Percentiles rank a stretch among this genome's conserved stretches.
Conservation (phyloP, 805 yeast genomes). For the Kodamaea kaohsiungensis region DNA sequence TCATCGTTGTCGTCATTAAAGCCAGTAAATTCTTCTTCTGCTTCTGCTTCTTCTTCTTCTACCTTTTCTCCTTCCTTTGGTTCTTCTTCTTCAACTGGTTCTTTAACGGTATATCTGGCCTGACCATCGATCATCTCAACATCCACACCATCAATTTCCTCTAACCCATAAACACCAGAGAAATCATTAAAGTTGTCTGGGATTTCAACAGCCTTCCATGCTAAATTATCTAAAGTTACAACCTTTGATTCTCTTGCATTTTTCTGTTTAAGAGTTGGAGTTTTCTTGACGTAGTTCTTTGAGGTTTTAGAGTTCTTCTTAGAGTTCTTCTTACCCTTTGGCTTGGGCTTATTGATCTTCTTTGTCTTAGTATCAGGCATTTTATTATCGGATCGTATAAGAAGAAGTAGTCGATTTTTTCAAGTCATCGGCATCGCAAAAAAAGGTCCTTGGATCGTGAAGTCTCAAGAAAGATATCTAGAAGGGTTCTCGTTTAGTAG, state of each 20-base stretch:
- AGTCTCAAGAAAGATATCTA: not conserved
- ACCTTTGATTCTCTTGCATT: slow-evolving; percentile 34
- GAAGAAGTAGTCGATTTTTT: not conserved
- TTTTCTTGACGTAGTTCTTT: slow-evolving; percentile 11
- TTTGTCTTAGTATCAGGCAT: not conserved
- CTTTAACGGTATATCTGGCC: slow-evolving; percentile 51
- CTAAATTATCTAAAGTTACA: slow-evolving; percentile 52
- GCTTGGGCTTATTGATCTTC: not conserved
- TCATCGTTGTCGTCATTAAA: slow-evolving; percentile 21
- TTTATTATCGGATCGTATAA: not conserved
- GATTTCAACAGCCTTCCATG: slow-evolving; percentile 81
- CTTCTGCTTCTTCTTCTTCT: slow-evolving; percentile 22
- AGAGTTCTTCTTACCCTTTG: slow-evolving; percentile 5
- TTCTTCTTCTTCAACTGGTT: slow-evolving; percentile 21
- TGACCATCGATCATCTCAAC: slow-evolving; percentile 72
- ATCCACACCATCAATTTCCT: slow-evolving; percentile 91
- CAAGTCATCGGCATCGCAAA: slow-evolving; percentile 6
- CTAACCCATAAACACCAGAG: slow-evolving; percentile 89
- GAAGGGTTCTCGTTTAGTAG: not conserved
- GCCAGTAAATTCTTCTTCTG: slow-evolving; percentile 27
- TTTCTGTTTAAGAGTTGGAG: slow-evolving; percentile 33
- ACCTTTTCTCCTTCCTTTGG: slow-evolving; percentile 19
- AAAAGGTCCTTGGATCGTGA: not conserved
- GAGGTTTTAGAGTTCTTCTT: slow-evolving; percentile 7
- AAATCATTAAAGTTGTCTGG: slow-evolving; percentile 85